Percentiles rank a stretch among this genome's conserved stretches.
phyloP scores from a whole-genome alignment of 306 rosid genomes.

The Pyrus pyrifolia region DNA sequence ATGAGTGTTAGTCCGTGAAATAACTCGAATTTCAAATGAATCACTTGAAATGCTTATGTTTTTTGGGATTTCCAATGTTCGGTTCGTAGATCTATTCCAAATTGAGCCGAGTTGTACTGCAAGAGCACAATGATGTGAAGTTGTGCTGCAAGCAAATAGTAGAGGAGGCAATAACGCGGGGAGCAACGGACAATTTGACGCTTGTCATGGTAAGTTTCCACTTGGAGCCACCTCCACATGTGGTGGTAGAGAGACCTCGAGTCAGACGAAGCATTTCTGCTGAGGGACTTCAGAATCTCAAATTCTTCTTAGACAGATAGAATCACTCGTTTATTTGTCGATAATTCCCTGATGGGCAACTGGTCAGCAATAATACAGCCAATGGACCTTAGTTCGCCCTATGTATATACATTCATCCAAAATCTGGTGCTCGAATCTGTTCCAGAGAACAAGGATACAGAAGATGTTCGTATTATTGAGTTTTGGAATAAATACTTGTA shows the following conservation, averaged over 20 bases:
- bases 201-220: slow-evolving; percentile 79
- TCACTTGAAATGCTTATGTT: too few relatives aligned
- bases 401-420: slow-evolving; percentile 37
- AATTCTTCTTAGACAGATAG: slow-evolving; percentile 42
- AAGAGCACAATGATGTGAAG: slow-evolving; percentile 76
- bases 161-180: slow-evolving; percentile 71
- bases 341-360: neutral
- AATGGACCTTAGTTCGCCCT: slow-evolving; percentile 11
- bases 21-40: too few relatives aligned
- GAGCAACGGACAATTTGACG: slow-evolving; percentile 71
- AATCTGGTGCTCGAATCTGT: slow-evolving; percentile 6
- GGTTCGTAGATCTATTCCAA: too few relatives aligned
- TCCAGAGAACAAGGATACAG: slow-evolving; percentile 18
- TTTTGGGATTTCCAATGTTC: too few relatives aligned
- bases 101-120: slow-evolving; percentile 25
- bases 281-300: slow-evolving; percentile 76
- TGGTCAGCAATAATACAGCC: neutral
- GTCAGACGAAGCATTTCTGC: slow-evolving; percentile 79
- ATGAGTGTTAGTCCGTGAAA: too few relatives aligned
- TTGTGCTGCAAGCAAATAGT: slow-evolving; percentile 75
- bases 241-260: slow-evolving; percentile 51
- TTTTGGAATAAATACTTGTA: slow-evolving; percentile 22
- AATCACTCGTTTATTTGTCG: neutral
- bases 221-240: slow-evolving; percentile 61
- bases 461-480: neutral